Base-by-base conservation (phyloP, 2,329 filamentous ascomycete genomes). In the Pestalotiopsis sp. region DNA sequence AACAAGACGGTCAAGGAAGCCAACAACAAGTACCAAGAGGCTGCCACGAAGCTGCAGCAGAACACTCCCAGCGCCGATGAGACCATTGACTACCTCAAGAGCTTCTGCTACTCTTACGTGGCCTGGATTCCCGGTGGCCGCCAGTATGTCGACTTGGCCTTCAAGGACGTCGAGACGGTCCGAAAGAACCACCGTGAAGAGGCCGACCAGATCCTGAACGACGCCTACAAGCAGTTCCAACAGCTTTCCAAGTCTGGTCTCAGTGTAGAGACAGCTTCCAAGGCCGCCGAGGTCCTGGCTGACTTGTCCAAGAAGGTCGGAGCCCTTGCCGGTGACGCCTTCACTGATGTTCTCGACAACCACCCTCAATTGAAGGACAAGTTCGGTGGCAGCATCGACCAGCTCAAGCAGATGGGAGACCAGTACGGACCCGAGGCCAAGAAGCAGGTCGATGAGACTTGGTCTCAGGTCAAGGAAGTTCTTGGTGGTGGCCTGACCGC, bases 351-450 rank as follows among this genome's bases (percentile, higher is more conserved):
- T 57, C 78, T 94, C 65, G 86, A 93, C 74, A 93, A 93, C 76
- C 92, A 94, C 77, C 92, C 92, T 0, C 79, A 91, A 73, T 75
- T 93, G 23, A 93, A 93, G 83, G 87, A 93, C 76, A 91, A 92
- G 80, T 80, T 94, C 9, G 92, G 92, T 14, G 89, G 87, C 12
- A 90, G 87, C 73, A 80, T 92, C 59, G 87, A 92, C 64, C 87
- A 92, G 77, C 82, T 94, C 64, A 92, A 93, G 85, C 79, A 89
- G 72, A 85, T 93, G 79, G 89, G 89, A 31, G 87, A 93, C 14
- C 83, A 89, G 69, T 91, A 92, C 74, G 92, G 92, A 0, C 92
- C 92, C 0, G 90, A 94, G 76, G 92, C 91, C 0, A 93, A 93
- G 86, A 90, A 93, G 84, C 86, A 93, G 78, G 87, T 92, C 4